Base-by-base conservation (phyloP, 2,329 filamentous ascomycete genomes). In the Botrytis byssoidea region DNA sequence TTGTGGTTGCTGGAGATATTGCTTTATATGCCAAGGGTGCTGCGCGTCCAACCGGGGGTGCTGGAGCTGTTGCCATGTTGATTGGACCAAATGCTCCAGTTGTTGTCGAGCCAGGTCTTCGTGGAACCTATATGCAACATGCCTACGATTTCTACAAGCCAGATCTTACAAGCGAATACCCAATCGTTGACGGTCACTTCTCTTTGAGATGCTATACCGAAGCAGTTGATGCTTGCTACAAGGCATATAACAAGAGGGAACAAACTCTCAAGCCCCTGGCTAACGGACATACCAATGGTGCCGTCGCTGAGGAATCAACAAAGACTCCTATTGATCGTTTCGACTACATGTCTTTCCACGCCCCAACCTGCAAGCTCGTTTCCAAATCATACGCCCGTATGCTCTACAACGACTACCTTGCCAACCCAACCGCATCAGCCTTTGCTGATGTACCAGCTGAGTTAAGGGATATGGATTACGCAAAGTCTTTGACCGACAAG, bases 121-220 rank as follows among this genome's bases (percentile, higher is more conserved):
- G 93, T 81, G 93, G 91, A 81, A 91, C 87, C 79, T 94, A 93
- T 86, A 91, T 95, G 90, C 87, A 91, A 83, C 93, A 95, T 85
- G 91, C 91, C 79, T 96, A 95, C 84, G 93, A 95, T 83, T 95
- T 95, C 83, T 95, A 94, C 90, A 95, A 95, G 90, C 92, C 93
- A 80, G 93, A 95, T 83, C 86, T 95, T 78, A 92, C 92, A 81
- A 93, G 91, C 88, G 93, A 95, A 85, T 95, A 95, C 85, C 93
- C 93, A 77, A 91, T 93, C 81, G 93, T 95, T 74, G 93, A 95
- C 80, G 93, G 93, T 75, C 92, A 95, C 83, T 94, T 90, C 87
- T 95, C 93, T 67, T 83, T 94, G 82, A 91, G 86, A 83, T 95
- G 93, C 88, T 95, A 95, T 85, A 92, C 87, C 77, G 88, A 93